These are phyloP conservation scores for Neoboletus magnificus DNA, from an alignment of 768 basidiomycete genomes.

Conservation along the genomic window DNA sequence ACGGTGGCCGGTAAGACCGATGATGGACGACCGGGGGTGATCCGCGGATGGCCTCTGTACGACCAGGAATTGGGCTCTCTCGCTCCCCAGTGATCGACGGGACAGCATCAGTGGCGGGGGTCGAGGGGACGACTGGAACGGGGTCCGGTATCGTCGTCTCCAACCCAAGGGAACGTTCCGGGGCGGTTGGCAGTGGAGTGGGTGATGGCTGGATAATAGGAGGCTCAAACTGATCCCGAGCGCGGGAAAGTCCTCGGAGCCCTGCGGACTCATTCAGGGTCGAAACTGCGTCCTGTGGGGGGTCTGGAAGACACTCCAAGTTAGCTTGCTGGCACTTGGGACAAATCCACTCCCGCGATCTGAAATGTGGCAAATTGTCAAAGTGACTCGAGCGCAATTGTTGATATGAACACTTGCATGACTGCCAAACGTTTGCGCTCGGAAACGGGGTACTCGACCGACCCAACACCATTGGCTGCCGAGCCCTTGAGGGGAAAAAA, in stretches of 20 bases:
- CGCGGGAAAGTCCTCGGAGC: conserved; percentile 24
- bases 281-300: conserved; percentile 25
- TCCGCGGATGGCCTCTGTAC: conserved; percentile 18
- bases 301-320: conserved; percentile 69
- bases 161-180: conserved; percentile 16
- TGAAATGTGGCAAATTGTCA: conserved; percentile 29
- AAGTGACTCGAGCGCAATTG: conserved; percentile 1
- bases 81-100: conserved; percentile 7
- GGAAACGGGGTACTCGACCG: conserved; percentile 68
- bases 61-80: conserved; percentile 8
- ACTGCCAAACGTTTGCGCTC: conserved; percentile 78
- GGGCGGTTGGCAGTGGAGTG: conserved; percentile 14
- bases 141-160: conserved; percentile 13
- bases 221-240: conserved; percentile 11
- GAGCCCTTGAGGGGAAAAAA: conserved; percentile 90
- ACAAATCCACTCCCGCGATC: conserved; percentile 80
- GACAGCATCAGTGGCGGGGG: conserved; percentile 9
- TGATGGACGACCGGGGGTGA: conserved; percentile 11
- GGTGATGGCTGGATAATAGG: conserved; percentile 17
- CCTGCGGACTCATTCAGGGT: conserved; percentile 14
- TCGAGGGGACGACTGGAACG: conserved; percentile 17
- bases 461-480: conserved; percentile 82
- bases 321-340: conserved; percentile 70
- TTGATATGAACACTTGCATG: conserved; percentile 48
- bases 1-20: conserved; percentile 44